Evolutionary conservation across 2,329 filamentous ascomycete species (phyloP), one percentile per base, ranked within the genome.

Genomic region (Bipolaris zeicola): DNA sequence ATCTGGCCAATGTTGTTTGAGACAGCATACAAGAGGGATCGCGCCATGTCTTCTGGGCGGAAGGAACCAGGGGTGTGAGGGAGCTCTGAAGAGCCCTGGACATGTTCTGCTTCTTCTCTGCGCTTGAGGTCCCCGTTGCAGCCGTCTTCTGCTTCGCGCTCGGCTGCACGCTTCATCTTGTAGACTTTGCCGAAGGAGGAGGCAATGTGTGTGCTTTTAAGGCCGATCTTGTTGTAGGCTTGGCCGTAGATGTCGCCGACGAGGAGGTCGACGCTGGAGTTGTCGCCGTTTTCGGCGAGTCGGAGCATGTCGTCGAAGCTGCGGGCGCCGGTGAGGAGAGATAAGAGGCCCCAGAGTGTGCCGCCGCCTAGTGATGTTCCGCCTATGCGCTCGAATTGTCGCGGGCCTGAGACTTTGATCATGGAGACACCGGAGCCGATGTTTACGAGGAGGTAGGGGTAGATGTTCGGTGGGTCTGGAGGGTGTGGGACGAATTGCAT

Each of bases 301-400:
- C 89, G 88, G 34, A 99, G 83, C 95, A 99, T 99, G 67, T 96
- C 93, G 76, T 98, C 95, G 72, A 99, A 99, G n/a, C 88, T 93
- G 52, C 90, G 86, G 20, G 94, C 92, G n/a, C 93, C 92, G 0
- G 95, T 99, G 37, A 99, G 82, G 49, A 99, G 84, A 11, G 91
- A 95, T 36, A 99, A 83, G 22, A 99, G 82, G 0, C 95, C 95
- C 95, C 95, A 99, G 50, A 99, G 88, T 1, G 95, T 99, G n/a
- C 95, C 95, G 42, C 95, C 95, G 33, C 95, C 95, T 0, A 99
- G 85, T 3, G 93, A 96, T 3, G 95, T 97, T 58, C 95, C 95
- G 50, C 95, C 95, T 8, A 99, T 94, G 68, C 95, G 91, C 76
- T 96, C 84, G 75, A 89, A 97, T 63, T 92, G 85, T 52, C 89